Base-by-base conservation (phyloP, 306 rosid species). In the Gastrolobium bilobum region DNA sequence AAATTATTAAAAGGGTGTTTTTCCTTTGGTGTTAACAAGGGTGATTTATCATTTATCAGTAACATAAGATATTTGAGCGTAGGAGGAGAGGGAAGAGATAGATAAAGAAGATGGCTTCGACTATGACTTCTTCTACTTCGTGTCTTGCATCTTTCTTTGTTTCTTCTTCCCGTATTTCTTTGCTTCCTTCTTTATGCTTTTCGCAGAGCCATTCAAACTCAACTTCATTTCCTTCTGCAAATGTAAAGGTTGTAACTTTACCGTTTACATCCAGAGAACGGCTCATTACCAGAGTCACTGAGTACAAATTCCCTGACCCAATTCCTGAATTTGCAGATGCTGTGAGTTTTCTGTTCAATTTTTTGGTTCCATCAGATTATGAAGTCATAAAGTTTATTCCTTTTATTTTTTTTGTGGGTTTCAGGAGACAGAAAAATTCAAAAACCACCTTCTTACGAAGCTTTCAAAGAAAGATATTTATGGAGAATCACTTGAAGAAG, bases 291-390 rank as follows among this genome's bases (percentile, higher is more conserved):
- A 86, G 72, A 61, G 96, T 92, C 6, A 73, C 94, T 0, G 99
- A 92, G 44, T 92, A 92, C 92, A 91, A 90, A 81, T 92, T 95
- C 70, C 99, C 99, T 10, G 94, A 95, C 85, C 99, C 98, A 48
- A 95, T 95, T 88, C 98, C 98, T 14, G 89, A 89, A 79, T 95
- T 95, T 5, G 98, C 98, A 10, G 86, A 85, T 83, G 80, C 92
- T 0, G 99, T 91, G 48, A 84, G 88, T 85, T 63, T 10, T 75
- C 71, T 33, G 37, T 66, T 68, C 50, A 6, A 4, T 10, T 72
- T 79, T 39, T 69, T 30, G 58, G 14, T 68, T 68, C 47, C 33
- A 0, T 58, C 3, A 4, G 1, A 48, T 54, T 26, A 2, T 63
- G 13, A 11, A 59, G 2, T 38, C 0, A n/a, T 30, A 58, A 66